Evolutionary conservation across 148 eudicot species (phyloP), one percentile per base, ranked within the genome.

Genomic region (Chenopodium quinoa): DNA sequence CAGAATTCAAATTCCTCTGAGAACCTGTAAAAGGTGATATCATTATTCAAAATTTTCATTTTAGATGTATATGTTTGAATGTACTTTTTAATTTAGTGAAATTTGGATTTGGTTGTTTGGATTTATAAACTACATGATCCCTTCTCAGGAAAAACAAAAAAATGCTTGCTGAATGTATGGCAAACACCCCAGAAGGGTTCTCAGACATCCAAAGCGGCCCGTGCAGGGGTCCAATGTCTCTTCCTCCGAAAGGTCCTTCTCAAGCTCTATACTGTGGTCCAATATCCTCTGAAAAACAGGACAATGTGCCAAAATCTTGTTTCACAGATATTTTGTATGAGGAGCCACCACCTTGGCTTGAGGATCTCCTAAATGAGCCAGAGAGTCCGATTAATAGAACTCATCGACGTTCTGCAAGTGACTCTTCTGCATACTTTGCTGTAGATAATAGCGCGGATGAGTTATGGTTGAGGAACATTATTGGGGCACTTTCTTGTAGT

Each of bases 291-390:
- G 85, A 84, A 20, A 70, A 73, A 70, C 83, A 56, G 64, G 64
- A 54, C 58, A 80, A 67, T 76, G 87, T 87, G 80, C 91, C 84
- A 29, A 90, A 86, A 7, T 80, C 89, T 50, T 70, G 84, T 62
- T 90, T 91, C 9, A 86, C 88, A 66, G 85, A 84, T 20, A 70
- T 82, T 40, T 75, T 87, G 7, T 60, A 81, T 10, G 97, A 94
- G 79, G 97, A 91, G 56, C 90, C 90, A 67, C 98, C 97, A 10
- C 83, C 91, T 73, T 94, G 98, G 98, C 87, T 94, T 5, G 97
- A 93, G 22, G 97, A 94, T 66, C 95, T 94, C 70, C 87, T 93
- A 9, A 83, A 89, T 76, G 98, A 94, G 81, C 93, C 97, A 19
- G 95, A 88, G 32, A 81, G 82, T n/a, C 86, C 87, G 31, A 80